phyloP scores from a whole-genome alignment of 108 stramenopile species.

The Chaetoceros tenuissimus region DNA sequence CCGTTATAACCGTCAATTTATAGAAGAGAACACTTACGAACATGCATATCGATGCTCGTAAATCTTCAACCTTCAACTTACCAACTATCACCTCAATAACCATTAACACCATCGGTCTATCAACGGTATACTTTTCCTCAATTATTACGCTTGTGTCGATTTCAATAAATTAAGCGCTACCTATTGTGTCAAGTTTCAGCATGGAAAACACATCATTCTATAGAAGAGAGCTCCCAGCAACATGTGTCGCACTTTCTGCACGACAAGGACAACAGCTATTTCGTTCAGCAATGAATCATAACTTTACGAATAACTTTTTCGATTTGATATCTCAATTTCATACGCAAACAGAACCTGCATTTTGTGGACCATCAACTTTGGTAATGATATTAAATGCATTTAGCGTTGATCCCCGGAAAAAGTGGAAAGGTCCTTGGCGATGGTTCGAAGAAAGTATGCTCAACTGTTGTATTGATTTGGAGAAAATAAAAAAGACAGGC shows the following conservation, averaged over 20 bases:
- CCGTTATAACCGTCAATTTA: too few species aligned
- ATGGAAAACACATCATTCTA: slow-evolving; percentile 41
- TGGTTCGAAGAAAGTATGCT: slow-evolving; percentile 90
- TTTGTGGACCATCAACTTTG: slow-evolving; percentile 88
- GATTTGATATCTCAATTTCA: slow-evolving; percentile 59
- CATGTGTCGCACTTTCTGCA: slow-evolving; percentile 58
- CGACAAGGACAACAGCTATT: slow-evolving; percentile 44
- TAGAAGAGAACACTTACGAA: too few species aligned
- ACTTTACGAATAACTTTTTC: slow-evolving; percentile 54
- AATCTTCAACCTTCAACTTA: too few species aligned
- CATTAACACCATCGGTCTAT: too few species aligned
- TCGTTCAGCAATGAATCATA: slow-evolving; percentile 28
- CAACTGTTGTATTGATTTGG: slow-evolving; percentile 77
- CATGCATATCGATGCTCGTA: too few species aligned
- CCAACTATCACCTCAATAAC: too few species aligned
- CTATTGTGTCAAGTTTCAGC: too few species aligned
- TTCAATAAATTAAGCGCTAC: too few species aligned
- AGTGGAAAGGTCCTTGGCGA: slow-evolving; percentile 95
- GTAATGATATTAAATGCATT: slow-evolving; percentile 93
- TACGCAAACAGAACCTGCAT: slow-evolving; percentile 89
- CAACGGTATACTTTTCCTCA: too few species aligned
- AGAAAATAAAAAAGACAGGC: slow-evolving; percentile 54
- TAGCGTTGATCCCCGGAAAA: slow-evolving; percentile 77
- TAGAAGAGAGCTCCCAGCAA: slow-evolving; percentile 39
- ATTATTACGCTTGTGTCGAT: too few species aligned